Conservation (phyloP, 306 rosid species). For the Boehmeria nivea region DNA sequence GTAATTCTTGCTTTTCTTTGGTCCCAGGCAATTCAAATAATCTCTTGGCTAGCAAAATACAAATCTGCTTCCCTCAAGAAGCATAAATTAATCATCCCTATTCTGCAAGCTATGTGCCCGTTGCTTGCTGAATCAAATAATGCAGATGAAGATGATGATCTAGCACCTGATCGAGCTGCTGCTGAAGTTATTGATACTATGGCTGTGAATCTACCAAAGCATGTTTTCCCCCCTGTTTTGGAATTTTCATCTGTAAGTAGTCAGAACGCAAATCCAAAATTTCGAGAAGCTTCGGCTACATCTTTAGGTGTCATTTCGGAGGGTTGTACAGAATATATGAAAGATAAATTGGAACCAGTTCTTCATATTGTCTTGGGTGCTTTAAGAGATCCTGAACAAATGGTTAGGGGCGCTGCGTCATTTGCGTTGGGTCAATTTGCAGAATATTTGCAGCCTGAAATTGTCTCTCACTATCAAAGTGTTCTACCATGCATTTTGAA, state of each 20-base stretch:
- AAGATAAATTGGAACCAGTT: conserved; percentile 78
- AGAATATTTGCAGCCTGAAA: conserved; percentile 92
- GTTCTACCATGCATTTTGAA: conserved; percentile 94
- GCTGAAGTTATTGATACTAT: conserved; percentile 97
- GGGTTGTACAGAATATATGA: conserved; percentile 89
- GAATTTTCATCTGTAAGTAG: conserved; percentile 83
- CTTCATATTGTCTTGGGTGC: conserved; percentile 90
- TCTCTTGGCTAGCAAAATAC: conserved; percentile 96
- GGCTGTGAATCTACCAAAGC: conserved; percentile 86
- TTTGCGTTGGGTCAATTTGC: conserved; percentile 99
- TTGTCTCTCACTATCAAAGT: conserved; percentile 86
- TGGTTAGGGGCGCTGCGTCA: conserved; percentile 98
- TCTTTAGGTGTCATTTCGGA: conserved; percentile 91
- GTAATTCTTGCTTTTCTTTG: conserved; percentile 2
- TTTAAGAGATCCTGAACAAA: conserved; percentile 90
- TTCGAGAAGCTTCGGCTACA: conserved; percentile 94
- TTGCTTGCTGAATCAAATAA: conserved; percentile 84
- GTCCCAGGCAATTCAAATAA: conserved; percentile 84
- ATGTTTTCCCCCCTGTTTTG: conserved; percentile 70
- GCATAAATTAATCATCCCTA: conserved; percentile 80
- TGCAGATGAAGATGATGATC: conserved; percentile 84
- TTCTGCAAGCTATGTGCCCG: conserved; percentile 88
- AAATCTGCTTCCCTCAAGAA: conserved; percentile 77
- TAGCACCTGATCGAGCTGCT: conserved; percentile 96
- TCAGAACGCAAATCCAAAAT: conserved; percentile 88